These are phyloP conservation scores for Ceratobasidium sp. DNA, from an alignment of 1,284 basidiomycete species.

Conservation along the genomic window DNA sequence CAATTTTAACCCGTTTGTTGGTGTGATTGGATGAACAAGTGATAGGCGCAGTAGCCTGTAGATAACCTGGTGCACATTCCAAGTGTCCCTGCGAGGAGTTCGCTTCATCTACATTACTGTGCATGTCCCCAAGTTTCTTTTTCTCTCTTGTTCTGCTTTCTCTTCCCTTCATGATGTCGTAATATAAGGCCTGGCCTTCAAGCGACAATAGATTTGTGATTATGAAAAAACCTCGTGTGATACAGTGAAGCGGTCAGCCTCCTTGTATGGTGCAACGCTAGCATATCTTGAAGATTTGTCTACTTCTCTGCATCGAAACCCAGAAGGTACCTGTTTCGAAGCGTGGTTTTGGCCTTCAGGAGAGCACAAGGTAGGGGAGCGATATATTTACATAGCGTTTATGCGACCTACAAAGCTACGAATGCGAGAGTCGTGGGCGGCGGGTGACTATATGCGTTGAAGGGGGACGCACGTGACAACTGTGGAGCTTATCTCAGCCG, in stretches of 20 bases:
- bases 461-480: no score
- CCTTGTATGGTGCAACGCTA: background rate
- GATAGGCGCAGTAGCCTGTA: background rate
- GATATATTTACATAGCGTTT: background rate
- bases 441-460: slow-evolving; percentile 16
- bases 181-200: no score
- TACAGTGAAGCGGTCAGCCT: background rate
- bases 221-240: no score
- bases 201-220: no score
- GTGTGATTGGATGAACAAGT: slow-evolving; percentile 14
- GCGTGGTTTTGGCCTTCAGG: slow-evolving; percentile 8
- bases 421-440: background rate
- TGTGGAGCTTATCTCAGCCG: slow-evolving; percentile 21
- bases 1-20: slow-evolving; percentile 45
- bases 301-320: background rate
- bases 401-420: background rate
- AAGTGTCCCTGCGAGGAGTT: no score
- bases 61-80: background rate
- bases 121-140: no score
- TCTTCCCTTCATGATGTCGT: no score
- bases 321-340: background rate
- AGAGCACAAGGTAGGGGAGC: background rate
- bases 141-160: no score
- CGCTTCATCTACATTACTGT: no score
- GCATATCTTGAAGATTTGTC: background rate